Percentiles rank a stretch among this genome's conserved stretches.
Conservation (phyloP, 495 filamentous ascomycete genomes). For the Podospora australis region DNA sequence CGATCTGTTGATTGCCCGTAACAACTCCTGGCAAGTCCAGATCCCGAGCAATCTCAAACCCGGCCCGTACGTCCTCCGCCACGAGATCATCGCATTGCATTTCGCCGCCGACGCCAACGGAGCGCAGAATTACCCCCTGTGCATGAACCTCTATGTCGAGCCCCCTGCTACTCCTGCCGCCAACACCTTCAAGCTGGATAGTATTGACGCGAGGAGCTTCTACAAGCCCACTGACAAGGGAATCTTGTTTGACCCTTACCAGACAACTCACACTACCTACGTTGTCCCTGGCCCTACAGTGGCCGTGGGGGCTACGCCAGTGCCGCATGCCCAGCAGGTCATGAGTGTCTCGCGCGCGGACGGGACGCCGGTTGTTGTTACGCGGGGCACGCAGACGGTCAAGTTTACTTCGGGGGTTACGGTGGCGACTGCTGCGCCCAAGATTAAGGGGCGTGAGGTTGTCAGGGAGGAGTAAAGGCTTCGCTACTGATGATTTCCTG, state of each 20-base stretch:
- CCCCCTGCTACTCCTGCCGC: not conserved
- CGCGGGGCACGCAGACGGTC: slow-evolving; percentile 14
- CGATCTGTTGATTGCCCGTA: slow-evolving; percentile 57
- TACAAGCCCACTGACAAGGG: slow-evolving; percentile 33
- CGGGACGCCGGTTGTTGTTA: slow-evolving; percentile 23
- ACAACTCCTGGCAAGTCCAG: slow-evolving; percentile 56
- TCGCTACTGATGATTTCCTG: too few species aligned
- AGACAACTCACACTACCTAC: slow-evolving; percentile 42
- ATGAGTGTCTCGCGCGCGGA: slow-evolving; percentile 8
- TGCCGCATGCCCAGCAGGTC: slow-evolving; percentile 11
- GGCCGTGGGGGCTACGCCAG: slow-evolving; percentile 28
- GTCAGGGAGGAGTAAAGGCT: too few species aligned
- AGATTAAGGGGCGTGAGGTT: slow-evolving; percentile 1
- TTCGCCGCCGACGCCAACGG: slow-evolving; percentile 49
- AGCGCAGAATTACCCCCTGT: slow-evolving; percentile 71
- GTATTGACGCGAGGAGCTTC: slow-evolving; percentile 22
- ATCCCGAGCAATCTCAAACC: slow-evolving; percentile 53
- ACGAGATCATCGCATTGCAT: slow-evolving; percentile 70
- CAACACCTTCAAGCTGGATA: slow-evolving; percentile 39
- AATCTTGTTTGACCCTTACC: slow-evolving; percentile 30
- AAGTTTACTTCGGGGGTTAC: slow-evolving; percentile 3
- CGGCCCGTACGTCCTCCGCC: slow-evolving; percentile 66
- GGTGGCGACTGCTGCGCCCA: slow-evolving; percentile 1
- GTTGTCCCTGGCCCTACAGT: slow-evolving; percentile 47
- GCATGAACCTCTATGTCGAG: slow-evolving; percentile 49